phyloP scores from a whole-genome alignment of 768 basidiomycete genomes.

The Trametes punicea region DNA sequence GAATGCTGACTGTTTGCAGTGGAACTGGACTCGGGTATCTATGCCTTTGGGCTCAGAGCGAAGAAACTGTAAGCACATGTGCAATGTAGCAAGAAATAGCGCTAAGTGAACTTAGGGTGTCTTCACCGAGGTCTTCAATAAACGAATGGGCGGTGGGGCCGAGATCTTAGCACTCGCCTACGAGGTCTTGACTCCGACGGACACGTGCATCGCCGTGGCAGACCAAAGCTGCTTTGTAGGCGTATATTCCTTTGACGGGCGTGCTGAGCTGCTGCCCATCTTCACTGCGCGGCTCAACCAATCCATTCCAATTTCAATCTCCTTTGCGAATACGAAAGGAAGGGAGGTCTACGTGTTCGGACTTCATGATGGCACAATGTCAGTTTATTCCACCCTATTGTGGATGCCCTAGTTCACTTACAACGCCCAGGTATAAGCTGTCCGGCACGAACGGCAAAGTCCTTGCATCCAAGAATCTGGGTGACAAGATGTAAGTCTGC shows the following conservation, averaged over 20 bases:
- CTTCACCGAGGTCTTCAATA: too few relatives aligned
- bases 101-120: too few relatives aligned
- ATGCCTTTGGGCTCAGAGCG: too few relatives aligned
- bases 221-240: neutral
- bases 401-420: neutral
- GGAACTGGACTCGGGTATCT: too few relatives aligned
- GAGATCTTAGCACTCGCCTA: too few relatives aligned
- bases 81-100: too few relatives aligned
- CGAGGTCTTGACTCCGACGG: too few relatives aligned
- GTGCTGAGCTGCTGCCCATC: neutral
- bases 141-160: too few relatives aligned
- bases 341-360: neutral
- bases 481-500: neutral
- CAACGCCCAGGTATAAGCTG: neutral
- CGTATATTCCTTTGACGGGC: neutral
- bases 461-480: neutral
- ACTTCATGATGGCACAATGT: neutral
- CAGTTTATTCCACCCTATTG: neutral
- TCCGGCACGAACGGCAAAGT: neutral
- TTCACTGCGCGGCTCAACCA: neutral
- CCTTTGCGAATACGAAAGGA: neutral
- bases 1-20: too few relatives aligned
- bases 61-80: too few relatives aligned
- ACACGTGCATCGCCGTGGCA: neutral
- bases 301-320: neutral